Evolutionary conservation across 164 flowering plant species (phyloP), one percentile per base, ranked within the genome.

Genomic region (Vitis riparia): DNA sequence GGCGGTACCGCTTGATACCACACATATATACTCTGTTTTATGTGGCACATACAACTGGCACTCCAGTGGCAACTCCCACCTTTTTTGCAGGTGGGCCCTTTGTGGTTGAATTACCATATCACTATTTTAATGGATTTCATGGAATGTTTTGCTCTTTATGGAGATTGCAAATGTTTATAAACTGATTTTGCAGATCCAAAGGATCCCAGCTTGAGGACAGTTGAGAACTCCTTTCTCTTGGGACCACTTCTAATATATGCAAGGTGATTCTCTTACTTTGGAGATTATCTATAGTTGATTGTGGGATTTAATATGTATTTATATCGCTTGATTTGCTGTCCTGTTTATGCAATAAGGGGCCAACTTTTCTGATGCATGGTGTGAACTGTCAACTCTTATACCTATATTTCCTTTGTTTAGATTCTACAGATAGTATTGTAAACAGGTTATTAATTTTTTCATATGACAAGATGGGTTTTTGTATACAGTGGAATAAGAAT

Each of bases 21-120:
- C 93, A 88, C 74, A 74, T 94, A 60, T 94, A 92, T 78, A 89
- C 96, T 63, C 91, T 94, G 48, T 91, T 92, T 59, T 94, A 90
- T 73, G 59, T 87, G 78, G 91, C 99, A 66, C 96, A 94, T 80
- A 90, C 81, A 37, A 84, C 27, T 64, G 99, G 99, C 59, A 78
- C 83, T 75, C 95, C 86, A 17, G 94, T 94, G 69, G 93, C 94
- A 55, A 69, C 85, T 73, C 99, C 99, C 8, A 82, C 86, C 8
- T 94, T 94, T 78, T 92, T 94, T 72, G 89, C 97, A 71, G 99
- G 99, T 91, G 78, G 48, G 80, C 63, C 55, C 48, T 67, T 64
- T 68, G 53, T 51, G 13, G 32, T 37, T 62, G 66, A 29, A 58
- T 59, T 16, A 10, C 27, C 27, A 13, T 15, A 56, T 15, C 27